Percentiles rank a stretch among this genome's conserved stretches.
Conservation (phyloP, 768 basidiomycete species). For the Cystobasidium tubakii region DNA sequence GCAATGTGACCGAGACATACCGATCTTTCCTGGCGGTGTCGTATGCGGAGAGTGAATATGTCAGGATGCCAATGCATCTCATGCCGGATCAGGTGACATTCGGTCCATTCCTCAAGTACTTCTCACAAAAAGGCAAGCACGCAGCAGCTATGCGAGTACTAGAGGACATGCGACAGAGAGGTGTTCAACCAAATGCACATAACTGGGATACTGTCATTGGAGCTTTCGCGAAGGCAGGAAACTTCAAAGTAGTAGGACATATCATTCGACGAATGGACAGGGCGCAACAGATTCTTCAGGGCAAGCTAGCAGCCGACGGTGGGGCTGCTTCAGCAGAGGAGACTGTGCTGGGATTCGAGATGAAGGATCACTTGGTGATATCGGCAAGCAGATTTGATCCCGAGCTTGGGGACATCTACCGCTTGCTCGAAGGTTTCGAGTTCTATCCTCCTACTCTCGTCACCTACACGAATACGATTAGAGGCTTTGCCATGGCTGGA, state of each 20-base stretch:
- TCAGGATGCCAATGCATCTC: background rate
- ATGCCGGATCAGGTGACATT: slow-evolving; percentile 11
- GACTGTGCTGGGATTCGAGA: background rate
- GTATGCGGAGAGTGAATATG: background rate
- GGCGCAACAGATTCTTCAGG: background rate
- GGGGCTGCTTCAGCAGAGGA: background rate
- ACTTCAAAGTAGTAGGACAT: background rate
- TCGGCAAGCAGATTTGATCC: background rate
- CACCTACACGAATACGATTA: slow-evolving; percentile 25
- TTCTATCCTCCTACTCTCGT: slow-evolving; percentile 26
- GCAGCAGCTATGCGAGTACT: background rate
- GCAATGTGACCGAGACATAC: slow-evolving; percentile 15
- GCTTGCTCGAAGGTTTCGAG: slow-evolving; percentile 2
- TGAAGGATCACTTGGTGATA: background rate
- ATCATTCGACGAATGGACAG: slow-evolving; percentile 27
- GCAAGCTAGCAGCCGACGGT: background rate
- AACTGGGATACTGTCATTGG: slow-evolving; percentile 28
- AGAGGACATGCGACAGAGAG: slow-evolving; percentile 26
- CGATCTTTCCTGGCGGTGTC: background rate
- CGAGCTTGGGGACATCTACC: background rate
- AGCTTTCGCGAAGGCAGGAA: background rate
- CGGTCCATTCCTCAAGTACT: slow-evolving; percentile 3
- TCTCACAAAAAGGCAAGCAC: background rate
- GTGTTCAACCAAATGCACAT: slow-evolving; percentile 5
- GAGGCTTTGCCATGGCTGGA: slow-evolving; percentile 2